Percentiles rank a stretch among this genome's conserved stretches.
These are phyloP conservation scores for Aspergillus avenaceus DNA, from an alignment of 495 filamentous ascomycete genomes.

Conservation along the genomic window DNA sequence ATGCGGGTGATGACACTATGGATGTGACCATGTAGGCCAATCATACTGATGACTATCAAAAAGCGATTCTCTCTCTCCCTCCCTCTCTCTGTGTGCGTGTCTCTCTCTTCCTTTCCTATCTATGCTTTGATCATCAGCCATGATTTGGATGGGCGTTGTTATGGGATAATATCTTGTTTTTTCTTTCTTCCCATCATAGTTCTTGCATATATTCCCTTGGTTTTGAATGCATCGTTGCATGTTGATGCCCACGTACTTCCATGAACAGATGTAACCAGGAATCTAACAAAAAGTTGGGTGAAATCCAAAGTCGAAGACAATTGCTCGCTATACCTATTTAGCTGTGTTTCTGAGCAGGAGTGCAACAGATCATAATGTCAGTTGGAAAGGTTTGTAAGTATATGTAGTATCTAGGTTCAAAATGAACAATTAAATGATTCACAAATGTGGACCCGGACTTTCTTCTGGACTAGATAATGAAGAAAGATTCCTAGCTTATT, in stretches of 20 bases:
- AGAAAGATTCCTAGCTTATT: too few relatives aligned
- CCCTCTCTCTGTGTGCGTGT: background rate
- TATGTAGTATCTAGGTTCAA: too few relatives aligned
- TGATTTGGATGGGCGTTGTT: slow-evolving; percentile 20
- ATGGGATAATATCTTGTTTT: slow-evolving; percentile 11
- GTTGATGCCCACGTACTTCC: too few relatives aligned
- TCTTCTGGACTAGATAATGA: too few relatives aligned
- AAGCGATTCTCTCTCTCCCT: slow-evolving; percentile 5
- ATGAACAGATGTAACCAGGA: background rate
- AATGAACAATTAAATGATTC: too few relatives aligned
- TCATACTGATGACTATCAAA: slow-evolving; percentile 3
- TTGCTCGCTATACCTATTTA: too few relatives aligned
- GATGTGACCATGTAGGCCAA: slow-evolving; percentile 47
- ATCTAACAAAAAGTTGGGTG: background rate
- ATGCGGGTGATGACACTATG: slow-evolving; percentile 91
- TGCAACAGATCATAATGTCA: too few relatives aligned
- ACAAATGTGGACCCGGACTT: too few relatives aligned
- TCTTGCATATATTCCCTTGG: slow-evolving; percentile 25
- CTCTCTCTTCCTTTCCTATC: background rate
- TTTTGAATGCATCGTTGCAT: background rate
- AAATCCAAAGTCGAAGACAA: background rate
- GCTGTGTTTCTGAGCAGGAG: too few relatives aligned
- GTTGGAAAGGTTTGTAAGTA: too few relatives aligned
- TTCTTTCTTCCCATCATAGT: slow-evolving; percentile 15
- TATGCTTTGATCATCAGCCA: slow-evolving; percentile 30